Evolutionary conservation across 2,329 filamentous ascomycete genomes (phyloP), one percentile per base, ranked within the genome.

Genomic region (Trichoderma sp.): DNA sequence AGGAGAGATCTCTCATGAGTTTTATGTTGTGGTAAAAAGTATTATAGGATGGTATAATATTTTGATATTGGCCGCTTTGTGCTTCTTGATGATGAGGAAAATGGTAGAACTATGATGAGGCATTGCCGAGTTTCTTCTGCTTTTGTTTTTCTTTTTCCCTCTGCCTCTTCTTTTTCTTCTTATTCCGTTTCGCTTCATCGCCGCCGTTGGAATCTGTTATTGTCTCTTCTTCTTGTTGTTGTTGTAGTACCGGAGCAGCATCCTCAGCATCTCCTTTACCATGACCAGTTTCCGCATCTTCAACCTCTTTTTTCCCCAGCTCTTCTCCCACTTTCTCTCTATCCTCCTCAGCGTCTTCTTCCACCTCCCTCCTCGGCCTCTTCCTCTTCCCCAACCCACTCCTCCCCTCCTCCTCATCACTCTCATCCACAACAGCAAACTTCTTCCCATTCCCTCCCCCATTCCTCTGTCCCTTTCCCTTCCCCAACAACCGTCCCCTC

Each of bases 311-410:
- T 24, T 29, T 31, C 2, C 21, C 16, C 24, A 14, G 7, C 24
- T 60, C 24, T 50, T 27, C 18, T 59, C 21, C 66, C 18, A 18
- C 16, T 2, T 16, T 56, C 1, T 18, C 35, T 11, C 16, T 31
- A 6, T 38, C n/a, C 18, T 29, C 53, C 33, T 45, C 35, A 24
- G 2, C 29, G 6, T 24, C 45, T 27, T 16, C 66, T n/a, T 18
- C 66, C 14, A 24, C 50, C 3, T 33, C 35, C 78, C 67, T 67
- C 63, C 50, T 77, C 33, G 79, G 78, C 77, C 82, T 81, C 79
- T 86, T 86, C 74, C 82, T 81, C 79, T 82, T 84, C 2, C 85
- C 85, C 3, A 86, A 62, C 64, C 80, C 83, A 71, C 84, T 84
- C 68, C 85, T 78, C 7, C 85, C 85, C 12, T 81, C 79, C 1